Base-by-base conservation (phyloP, 805 yeast species). In the Saccharomycopsis sp. region DNA sequence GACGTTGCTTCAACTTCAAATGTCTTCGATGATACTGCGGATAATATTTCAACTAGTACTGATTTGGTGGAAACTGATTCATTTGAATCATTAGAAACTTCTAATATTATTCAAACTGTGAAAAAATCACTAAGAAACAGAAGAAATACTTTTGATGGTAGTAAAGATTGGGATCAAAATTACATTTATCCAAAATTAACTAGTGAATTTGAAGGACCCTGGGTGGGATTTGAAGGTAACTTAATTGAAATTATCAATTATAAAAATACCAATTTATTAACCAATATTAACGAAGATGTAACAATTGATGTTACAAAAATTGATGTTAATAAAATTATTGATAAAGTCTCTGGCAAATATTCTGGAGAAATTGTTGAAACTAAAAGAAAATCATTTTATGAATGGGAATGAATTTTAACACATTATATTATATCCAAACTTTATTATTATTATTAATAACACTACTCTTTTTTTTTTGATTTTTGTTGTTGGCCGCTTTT, bases 221-320 rank as follows among this genome's bases (percentile, higher is more conserved):
- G 70, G 69, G 53, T 67, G 17, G 72, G 70, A 10, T 67, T 67
- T 44, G 63, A 64, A 33, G 71, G 71, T 1, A 66, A 67, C 42
- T 53, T 49, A 39, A 57, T 67, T 6, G 55, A 63, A 12, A 54
- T 61, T 55, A 53, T 64, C 8, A 57, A 61, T 34, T 57, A 47
- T 28, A 30, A 36, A 4, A 25, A 40, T 5, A 34, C 39, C 12
- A 20, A 38, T 15, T 34, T 45, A 31, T 26, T 43, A 20, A 41
- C 34, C 18, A 26, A 39, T 4, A 21, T 37, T 23, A 45, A 36
- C 26, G 47, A 42, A 15, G 46, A 45, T 34, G 41, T 42, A 4
- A 30, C 26, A 10, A 34, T 45, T n/a, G 44, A 44, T 25, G 34
- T 43, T 15, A 34, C 27, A 14, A 44, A 28, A 18, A 33, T 40